Percentiles rank a stretch among this genome's conserved stretches.
These are phyloP conservation scores for Penicillium corylophilum DNA, from an alignment of 2,329 filamentous ascomycete species.

Conservation along the genomic window DNA sequence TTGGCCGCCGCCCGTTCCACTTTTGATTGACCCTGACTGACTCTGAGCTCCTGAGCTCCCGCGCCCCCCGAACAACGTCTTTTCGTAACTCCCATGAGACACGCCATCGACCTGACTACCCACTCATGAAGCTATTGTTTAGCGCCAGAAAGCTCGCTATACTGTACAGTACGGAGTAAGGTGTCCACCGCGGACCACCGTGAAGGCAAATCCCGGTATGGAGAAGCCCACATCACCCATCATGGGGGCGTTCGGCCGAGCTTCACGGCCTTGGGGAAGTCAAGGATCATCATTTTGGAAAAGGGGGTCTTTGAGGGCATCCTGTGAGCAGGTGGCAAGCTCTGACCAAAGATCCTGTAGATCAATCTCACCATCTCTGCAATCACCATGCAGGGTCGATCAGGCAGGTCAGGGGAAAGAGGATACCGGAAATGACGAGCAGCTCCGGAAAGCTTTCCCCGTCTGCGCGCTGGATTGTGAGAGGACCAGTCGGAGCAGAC, in stretches of 20 bases:
- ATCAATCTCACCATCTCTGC: neutral
- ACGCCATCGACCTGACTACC: neutral
- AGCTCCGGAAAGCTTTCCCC: slow-evolving; percentile 7
- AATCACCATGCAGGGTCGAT: neutral
- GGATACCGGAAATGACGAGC: slow-evolving; percentile 2
- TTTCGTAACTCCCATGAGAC: neutral
- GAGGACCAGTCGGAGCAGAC: neutral
- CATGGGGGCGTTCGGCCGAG: neutral
- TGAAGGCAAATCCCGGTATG: neutral
- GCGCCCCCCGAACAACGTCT: neutral
- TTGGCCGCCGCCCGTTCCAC: neutral
- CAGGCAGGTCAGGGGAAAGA: neutral
- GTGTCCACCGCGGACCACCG: neutral
- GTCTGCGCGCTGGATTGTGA: neutral
- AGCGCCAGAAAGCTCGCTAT: neutral
- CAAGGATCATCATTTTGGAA: neutral
- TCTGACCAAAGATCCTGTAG: neutral
- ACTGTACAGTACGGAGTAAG: neutral
- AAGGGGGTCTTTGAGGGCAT: neutral
- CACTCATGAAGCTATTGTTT: neutral
- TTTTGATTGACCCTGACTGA: neutral
- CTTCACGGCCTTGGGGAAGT: neutral
- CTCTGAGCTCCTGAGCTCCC: neutral
- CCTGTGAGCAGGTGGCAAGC: neutral
- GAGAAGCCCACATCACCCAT: neutral